A percentile compares a stretch with the other conserved stretches of the same genome.
Evolutionary conservation across 2,329 filamentous ascomycete genomes (phyloP).

Genomic region (Colletotrichum aenigma): DNA sequence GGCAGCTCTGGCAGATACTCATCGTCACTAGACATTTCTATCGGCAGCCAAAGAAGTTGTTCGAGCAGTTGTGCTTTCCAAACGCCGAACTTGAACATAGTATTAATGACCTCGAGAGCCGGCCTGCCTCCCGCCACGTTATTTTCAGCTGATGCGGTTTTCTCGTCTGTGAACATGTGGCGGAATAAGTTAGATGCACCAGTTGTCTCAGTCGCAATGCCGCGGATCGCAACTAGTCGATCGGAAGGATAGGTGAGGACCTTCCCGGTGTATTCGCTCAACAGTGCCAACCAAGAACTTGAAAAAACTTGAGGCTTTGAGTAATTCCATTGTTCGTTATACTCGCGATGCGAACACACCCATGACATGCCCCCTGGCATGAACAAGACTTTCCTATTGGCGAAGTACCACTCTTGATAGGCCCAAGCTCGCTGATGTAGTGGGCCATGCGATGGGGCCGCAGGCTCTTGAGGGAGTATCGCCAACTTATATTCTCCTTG

Average conservation of each 20-base stretch:
- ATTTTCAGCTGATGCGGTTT: not conserved
- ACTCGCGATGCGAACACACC: not conserved
- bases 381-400: not conserved
- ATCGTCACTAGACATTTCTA: not conserved
- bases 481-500: not conserved
- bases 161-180: not conserved
- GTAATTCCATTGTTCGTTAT: not conserved
- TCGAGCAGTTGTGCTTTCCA: not conserved
- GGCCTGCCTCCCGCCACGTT: not conserved
- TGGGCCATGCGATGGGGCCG: not conserved
- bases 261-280: not conserved
- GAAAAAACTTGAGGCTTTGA: not conserved
- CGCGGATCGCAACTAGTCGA: not conserved
- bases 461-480: not conserved
- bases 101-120: not conserved
- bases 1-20: not conserved
- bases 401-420: not conserved
- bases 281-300: not conserved
- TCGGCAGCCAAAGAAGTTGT: not conserved
- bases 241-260: not conserved
- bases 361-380: not conserved
- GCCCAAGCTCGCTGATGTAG: not conserved
- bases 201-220: not conserved
- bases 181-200: not conserved
- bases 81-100: not conserved